phyloP scores from a whole-genome alignment of 2,329 filamentous ascomycete species.

The Penicillium sp. region DNA sequence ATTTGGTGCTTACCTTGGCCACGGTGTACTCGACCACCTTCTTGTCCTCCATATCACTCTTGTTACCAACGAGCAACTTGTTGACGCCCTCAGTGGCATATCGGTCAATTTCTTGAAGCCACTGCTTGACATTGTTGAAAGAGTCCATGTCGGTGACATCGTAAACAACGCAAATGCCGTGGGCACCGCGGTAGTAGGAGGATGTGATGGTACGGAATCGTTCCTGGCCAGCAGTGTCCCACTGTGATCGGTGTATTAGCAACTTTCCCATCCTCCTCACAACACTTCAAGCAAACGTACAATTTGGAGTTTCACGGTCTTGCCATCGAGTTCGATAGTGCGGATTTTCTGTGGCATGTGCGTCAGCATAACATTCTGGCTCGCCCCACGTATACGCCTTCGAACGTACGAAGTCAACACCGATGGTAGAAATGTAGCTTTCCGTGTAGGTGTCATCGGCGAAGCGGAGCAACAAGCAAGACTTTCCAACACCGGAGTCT shows the following conservation, averaged over 20 bases:
- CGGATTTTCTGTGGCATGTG: slow-evolving; percentile 79
- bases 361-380: slow-evolving; percentile 20
- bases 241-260: slow-evolving; percentile 55
- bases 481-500: slow-evolving; percentile 99
- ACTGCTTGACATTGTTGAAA: slow-evolving; percentile 99
- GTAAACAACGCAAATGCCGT: slow-evolving; percentile 99
- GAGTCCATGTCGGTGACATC: slow-evolving; percentile 99
- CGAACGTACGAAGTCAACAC: slow-evolving; percentile 89
- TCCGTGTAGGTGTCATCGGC: slow-evolving; percentile 99
- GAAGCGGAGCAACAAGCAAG: slow-evolving; percentile 94
- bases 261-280: neutral
- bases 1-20: slow-evolving; percentile 73
- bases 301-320: slow-evolving; percentile 99
- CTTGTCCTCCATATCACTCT: slow-evolving; percentile 99
- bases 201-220: slow-evolving; percentile 99
- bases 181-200: slow-evolving; percentile 97
- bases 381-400: slow-evolving; percentile 6
- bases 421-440: slow-evolving; percentile 99
- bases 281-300: slow-evolving; percentile 54
- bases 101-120: slow-evolving; percentile 98
- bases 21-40: slow-evolving; percentile 99
- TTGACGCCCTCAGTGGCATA: slow-evolving; percentile 99
- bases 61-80: slow-evolving; percentile 99
- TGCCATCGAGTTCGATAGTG: slow-evolving; percentile 98
- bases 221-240: slow-evolving; percentile 98